Conservation (phyloP, 2,329 filamentous ascomycete genomes). For the Pseudogymnoascus sp. region DNA sequence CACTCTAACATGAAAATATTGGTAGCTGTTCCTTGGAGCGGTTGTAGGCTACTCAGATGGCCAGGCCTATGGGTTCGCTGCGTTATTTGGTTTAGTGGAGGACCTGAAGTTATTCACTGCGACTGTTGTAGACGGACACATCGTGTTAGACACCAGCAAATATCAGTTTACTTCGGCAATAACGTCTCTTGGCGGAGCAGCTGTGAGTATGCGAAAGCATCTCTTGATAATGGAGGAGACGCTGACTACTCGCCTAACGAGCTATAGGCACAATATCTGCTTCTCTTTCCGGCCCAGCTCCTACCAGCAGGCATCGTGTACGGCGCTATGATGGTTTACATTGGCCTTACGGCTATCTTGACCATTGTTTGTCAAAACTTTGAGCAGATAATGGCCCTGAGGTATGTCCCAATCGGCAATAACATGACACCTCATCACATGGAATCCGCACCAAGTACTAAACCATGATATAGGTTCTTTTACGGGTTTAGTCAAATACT, state of each 20-base stretch:
- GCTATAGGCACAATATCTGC: slow-evolving; percentile 1
- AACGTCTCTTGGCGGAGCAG: too few relatives aligned
- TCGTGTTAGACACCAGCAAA: too few relatives aligned
- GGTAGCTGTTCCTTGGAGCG: not conserved
- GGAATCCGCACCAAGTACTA: too few relatives aligned
- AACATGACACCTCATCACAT: not conserved
- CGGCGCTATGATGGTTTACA: not conserved
- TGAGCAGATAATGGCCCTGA: not conserved
- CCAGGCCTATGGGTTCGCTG: slow-evolving; percentile 12
- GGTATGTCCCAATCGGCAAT: not conserved
- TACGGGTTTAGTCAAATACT: slow-evolving; percentile 6
- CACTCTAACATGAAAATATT: too few relatives aligned
- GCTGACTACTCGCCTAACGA: too few relatives aligned
- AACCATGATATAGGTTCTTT: not conserved
- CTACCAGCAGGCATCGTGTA: not conserved
- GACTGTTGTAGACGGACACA: too few relatives aligned
- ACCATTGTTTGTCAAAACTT: slow-evolving; percentile 7
- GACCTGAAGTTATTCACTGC: too few relatives aligned
- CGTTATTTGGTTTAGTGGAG: not conserved
- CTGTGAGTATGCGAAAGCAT: too few relatives aligned
- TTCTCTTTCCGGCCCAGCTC: slow-evolving; percentile 1
- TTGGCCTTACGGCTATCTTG: not conserved
- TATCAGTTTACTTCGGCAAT: too few relatives aligned
- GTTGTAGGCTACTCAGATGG: not conserved
- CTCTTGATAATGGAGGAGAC: too few relatives aligned